Conservation (phyloP, 345 rosid species). For the Eucalyptus camaldulensis region DNA sequence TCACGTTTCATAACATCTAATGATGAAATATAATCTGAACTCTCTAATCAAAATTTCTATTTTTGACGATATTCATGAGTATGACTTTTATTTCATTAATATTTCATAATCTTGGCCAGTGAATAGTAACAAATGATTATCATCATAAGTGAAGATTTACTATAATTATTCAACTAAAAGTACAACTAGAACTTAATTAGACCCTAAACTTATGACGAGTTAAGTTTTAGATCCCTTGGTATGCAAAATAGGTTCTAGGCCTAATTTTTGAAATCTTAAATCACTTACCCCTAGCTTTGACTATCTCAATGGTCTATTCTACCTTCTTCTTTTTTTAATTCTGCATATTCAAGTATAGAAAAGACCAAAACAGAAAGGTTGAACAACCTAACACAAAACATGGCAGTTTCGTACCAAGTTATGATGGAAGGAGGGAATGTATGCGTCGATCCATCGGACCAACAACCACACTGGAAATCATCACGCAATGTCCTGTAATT, state of each 20-base stretch:
- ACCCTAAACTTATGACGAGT: no score
- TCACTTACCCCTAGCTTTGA: not conserved
- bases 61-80: no score
- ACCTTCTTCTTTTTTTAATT: not conserved
- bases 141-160: no score
- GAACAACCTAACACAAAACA: not conserved
- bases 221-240: no score
- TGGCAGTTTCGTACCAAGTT: not conserved
- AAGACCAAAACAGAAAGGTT: not conserved
- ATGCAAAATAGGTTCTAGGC: no score
- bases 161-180: no score
- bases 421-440: not conserved
- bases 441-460: not conserved
- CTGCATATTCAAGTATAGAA: not conserved
- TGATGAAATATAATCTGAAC: fast-evolving
- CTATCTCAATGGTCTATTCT: not conserved
- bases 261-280: no score
- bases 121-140: no score
- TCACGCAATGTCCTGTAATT: not conserved
- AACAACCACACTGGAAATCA: not conserved
- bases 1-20: fast-evolving
- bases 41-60: no score
- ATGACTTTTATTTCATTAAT: no score
- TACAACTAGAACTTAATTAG: no score
- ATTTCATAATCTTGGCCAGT: fast-evolving